Percentiles rank a stretch among this genome's conserved stretches.
Evolutionary conservation across 208 protist genomes (phyloP).

Genomic region (Trypanosoma theileri): DNA sequence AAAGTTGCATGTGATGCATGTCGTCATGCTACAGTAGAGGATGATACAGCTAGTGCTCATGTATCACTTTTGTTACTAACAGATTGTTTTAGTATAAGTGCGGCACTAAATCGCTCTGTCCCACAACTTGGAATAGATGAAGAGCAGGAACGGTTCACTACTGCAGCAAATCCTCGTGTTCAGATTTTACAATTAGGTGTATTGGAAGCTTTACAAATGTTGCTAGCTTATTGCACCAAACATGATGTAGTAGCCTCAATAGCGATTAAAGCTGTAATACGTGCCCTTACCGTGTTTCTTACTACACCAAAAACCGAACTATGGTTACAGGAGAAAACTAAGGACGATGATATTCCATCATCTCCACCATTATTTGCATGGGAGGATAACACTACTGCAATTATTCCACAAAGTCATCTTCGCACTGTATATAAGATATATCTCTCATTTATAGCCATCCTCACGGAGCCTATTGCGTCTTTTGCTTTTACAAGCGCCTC

Average conservation of each 20-base stretch:
- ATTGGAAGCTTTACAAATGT: conserved; percentile 50
- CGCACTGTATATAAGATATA: conserved; percentile 83
- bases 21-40: conserved; percentile 41
- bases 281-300: conserved; percentile 68
- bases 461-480: conserved; percentile 66
- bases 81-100: conserved; percentile 55
- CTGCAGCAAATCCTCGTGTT: conserved; percentile 60
- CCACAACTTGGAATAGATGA: conserved; percentile 58
- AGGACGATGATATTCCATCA: conserved; percentile 9
- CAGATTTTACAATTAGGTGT: conserved; percentile 60
- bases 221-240: conserved; percentile 60
- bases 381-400: conserved; percentile 23
- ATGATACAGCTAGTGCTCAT: conserved; percentile 29
- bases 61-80: conserved; percentile 55
- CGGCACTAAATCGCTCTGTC: conserved; percentile 60
- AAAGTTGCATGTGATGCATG: conserved; percentile 57
- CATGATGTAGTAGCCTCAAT: conserved; percentile 32
- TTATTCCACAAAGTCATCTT: conserved; percentile 73
- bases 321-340: conserved; percentile 36
- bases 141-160: conserved; percentile 59
- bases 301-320: conserved; percentile 49
- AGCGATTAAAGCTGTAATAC: conserved; percentile 52
- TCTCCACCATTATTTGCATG: conserved; percentile 22
- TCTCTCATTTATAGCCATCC: conserved; percentile 64
- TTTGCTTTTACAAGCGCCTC: conserved; percentile 33